phyloP scores from a whole-genome alignment of 2,329 filamentous ascomycete genomes.

The Verticillium dahliae region DNA sequence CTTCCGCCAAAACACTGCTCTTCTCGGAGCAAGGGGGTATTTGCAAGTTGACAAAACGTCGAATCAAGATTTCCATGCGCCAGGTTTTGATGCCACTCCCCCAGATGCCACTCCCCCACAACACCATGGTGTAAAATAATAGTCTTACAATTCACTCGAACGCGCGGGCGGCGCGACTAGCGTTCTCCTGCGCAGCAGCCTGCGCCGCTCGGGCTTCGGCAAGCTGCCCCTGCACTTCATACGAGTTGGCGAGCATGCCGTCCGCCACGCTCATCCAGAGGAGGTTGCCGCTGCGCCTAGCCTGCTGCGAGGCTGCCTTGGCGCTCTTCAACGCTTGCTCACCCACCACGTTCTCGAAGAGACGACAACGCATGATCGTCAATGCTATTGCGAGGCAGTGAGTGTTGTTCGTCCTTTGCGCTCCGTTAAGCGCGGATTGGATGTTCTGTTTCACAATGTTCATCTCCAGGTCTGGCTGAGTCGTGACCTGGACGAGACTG shows the following conservation, averaged over 20 bases:
- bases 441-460: constrained; percentile 75
- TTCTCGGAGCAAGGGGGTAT: neutral
- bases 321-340: constrained; percentile 74
- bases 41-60: neutral
- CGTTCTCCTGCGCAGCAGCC: constrained; percentile 33
- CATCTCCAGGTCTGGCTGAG: constrained; percentile 59
- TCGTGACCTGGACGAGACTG: constrained; percentile 66
- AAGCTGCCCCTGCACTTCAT: constrained; percentile 63
- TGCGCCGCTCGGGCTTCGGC: constrained; percentile 32
- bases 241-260: constrained; percentile 69
- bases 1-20: neutral
- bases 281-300: constrained; percentile 62
- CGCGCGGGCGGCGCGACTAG: constrained; percentile 22
- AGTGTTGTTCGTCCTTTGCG: constrained; percentile 64
- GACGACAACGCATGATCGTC: constrained; percentile 75
- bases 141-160: neutral
- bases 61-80: neutral
- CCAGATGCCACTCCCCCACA: neutral
- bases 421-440: constrained; percentile 62
- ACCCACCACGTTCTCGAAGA: constrained; percentile 78
- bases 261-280: constrained; percentile 78
- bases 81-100: neutral
- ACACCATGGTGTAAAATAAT: neutral
- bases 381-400: constrained; percentile 79
- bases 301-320: constrained; percentile 60